Percentiles rank a stretch among this genome's conserved stretches.
These are phyloP conservation scores for Carex littledalei DNA, from an alignment of 176 grass and related monocot genomes.

Conservation along the genomic window DNA sequence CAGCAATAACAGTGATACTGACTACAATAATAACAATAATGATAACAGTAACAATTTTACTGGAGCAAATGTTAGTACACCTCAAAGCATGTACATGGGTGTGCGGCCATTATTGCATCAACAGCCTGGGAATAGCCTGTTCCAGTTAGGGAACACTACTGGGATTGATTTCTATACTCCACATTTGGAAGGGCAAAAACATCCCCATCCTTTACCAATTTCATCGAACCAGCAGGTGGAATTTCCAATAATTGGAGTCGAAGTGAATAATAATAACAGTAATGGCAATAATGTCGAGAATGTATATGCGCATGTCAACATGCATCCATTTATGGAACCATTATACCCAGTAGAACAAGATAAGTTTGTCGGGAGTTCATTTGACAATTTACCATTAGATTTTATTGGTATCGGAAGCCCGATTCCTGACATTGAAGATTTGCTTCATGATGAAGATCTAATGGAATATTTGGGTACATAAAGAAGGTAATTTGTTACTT, in stretches of 20 bases:
- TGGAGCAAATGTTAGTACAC: slow-evolving; percentile 18
- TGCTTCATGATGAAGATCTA: slow-evolving; percentile 87
- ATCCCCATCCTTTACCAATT: slow-evolving; percentile 27
- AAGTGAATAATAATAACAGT: slow-evolving; percentile 43
- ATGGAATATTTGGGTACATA: slow-evolving; percentile 98
- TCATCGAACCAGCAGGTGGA: slow-evolving; percentile 39
- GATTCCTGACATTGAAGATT: slow-evolving; percentile 74
- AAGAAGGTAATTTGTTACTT: slow-evolving; percentile 26
- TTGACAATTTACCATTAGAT: slow-evolving; percentile 70
- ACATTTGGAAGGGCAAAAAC: slow-evolving; percentile 34
- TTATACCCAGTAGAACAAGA: slow-evolving; percentile 60
- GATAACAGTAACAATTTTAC: background rate
- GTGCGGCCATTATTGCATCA: slow-evolving; percentile 29
- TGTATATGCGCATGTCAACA: slow-evolving; percentile 29
- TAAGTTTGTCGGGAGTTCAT: slow-evolving; percentile 81
- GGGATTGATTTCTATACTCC: slow-evolving; percentile 42
- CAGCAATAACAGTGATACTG: slow-evolving; percentile 14
- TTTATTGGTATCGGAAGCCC: slow-evolving; percentile 80
- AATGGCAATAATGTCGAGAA: slow-evolving; percentile 16
- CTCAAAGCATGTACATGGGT: slow-evolving; percentile 42
- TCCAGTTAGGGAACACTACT: slow-evolving; percentile 34
- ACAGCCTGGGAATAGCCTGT: slow-evolving; percentile 27
- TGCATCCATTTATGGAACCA: slow-evolving; percentile 49
- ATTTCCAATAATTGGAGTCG: slow-evolving; percentile 36
- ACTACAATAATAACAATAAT: slow-evolving; percentile 5